Evolutionary conservation across 352 stramenopile species (phyloP).

Genomic region (Phytophthora multivora): DNA sequence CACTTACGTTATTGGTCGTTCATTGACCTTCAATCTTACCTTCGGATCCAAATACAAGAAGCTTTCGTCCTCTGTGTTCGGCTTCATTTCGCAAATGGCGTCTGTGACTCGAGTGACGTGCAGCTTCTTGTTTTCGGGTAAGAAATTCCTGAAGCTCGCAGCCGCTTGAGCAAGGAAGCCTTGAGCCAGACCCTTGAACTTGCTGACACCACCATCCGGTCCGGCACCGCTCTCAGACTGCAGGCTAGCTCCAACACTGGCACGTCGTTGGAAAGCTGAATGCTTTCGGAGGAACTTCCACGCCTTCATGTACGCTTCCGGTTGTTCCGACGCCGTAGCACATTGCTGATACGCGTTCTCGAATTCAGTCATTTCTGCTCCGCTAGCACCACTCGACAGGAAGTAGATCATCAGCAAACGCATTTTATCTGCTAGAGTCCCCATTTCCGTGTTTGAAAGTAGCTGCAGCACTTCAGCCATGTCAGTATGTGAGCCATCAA

Average conservation of each 20-base stretch:
- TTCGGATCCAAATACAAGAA: slow-evolving; percentile 90
- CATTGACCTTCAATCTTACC: slow-evolving; percentile 25
- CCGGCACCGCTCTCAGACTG: slow-evolving; percentile 33
- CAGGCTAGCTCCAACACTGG: slow-evolving; percentile 62
- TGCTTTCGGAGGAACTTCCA: slow-evolving; percentile 87
- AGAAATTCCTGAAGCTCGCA: slow-evolving; percentile 87
- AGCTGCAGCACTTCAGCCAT: slow-evolving; percentile 76
- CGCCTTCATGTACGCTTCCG: slow-evolving; percentile 53
- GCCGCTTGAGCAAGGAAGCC: slow-evolving; percentile 81
- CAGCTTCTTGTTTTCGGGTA: slow-evolving; percentile 89
- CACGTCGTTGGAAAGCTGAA: slow-evolving; percentile 81
- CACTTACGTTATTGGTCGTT: not conserved
- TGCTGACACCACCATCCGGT: slow-evolving; percentile 54
- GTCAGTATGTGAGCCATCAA: slow-evolving; percentile 75
- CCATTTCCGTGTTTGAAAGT: slow-evolving; percentile 62
- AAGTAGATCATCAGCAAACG: slow-evolving; percentile 90
- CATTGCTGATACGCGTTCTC: slow-evolving; percentile 76
- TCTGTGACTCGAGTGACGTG: slow-evolving; percentile 83
- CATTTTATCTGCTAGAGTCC: slow-evolving; percentile 80
- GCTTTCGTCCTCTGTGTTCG: slow-evolving; percentile 82
- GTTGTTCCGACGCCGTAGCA: slow-evolving; percentile 33
- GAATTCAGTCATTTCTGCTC: slow-evolving; percentile 75
- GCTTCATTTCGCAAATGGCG: slow-evolving; percentile 81
- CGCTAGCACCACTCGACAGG: slow-evolving; percentile 71
- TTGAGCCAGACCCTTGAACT: slow-evolving; percentile 86